These are phyloP conservation scores for Lachancea thermotolerans DNA, from an alignment of 805 yeast species.

Conservation along the genomic window DNA sequence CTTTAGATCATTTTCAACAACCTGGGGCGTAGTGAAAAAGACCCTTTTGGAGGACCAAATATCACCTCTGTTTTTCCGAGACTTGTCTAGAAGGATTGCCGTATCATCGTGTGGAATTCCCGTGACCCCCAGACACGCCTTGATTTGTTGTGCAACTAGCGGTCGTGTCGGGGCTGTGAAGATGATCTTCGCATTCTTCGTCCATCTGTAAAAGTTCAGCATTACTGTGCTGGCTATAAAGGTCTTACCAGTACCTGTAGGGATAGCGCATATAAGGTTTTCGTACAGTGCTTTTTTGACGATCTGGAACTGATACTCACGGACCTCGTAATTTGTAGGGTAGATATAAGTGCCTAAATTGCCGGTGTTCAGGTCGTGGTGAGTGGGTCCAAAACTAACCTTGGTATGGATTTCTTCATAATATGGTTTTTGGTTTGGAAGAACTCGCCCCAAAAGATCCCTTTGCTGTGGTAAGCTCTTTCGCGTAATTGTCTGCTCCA, in stretches of 20 bases:
- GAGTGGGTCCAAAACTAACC: constrained; percentile 38
- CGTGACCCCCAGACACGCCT: constrained; percentile 81
- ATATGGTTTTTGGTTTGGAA: constrained; percentile 24
- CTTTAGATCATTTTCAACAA: constrained; percentile 81
- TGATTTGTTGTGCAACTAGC: constrained; percentile 90
- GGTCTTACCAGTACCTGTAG: constrained; percentile 97
- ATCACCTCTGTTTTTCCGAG: constrained; percentile 55
- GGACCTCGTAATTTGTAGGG: constrained; percentile 75
- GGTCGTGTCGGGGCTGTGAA: constrained; percentile 98
- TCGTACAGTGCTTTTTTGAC: constrained; percentile 63
- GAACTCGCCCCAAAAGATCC: constrained; percentile 28
- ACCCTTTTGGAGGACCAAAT: constrained; percentile 77
- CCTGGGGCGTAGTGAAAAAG: constrained; percentile 94
- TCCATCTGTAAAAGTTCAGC: constrained; percentile 87
- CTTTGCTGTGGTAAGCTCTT: constrained; percentile 32
- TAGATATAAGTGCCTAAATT: constrained; percentile 52
- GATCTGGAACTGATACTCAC: constrained; percentile 86
- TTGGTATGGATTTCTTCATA: constrained; percentile 36
- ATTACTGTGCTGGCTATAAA: constrained; percentile 92
- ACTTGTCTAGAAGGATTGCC: constrained; percentile 63
- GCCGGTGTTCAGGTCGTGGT: constrained; percentile 41
- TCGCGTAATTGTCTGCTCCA: constrained; percentile 27
- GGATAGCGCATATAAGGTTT: constrained; percentile 82
- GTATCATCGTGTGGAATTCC: constrained; percentile 75
- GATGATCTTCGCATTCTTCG: constrained; percentile 65